Evolutionary conservation across 306 rosid genomes (phyloP), one percentile per base, ranked within the genome.

Genomic region (Castanea mollissima): DNA sequence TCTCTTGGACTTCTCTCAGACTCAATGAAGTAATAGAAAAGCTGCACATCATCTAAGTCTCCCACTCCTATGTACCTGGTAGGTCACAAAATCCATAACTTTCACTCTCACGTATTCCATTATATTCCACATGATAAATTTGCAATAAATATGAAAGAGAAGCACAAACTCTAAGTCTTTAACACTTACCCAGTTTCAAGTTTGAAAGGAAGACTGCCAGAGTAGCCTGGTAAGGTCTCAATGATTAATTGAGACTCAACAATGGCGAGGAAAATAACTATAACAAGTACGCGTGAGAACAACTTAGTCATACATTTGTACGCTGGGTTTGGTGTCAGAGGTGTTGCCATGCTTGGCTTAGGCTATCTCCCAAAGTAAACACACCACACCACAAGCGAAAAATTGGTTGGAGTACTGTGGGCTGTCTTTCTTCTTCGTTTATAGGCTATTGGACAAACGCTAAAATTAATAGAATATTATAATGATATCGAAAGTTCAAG

Each of bases 51-150:
- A 0, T 78, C 76, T 1, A n/a, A 18, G 8, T 70, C 32, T 0
- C 81, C 81, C 0, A 70, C 76, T 4, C 76, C 82, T 27, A 78
- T 56, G 12, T 78, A 78, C 35, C 82, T 85, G 20, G 0, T 2
- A 6, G 16, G 2, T 2, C 6, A 71, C 41, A 16, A 62, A 56
- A 1, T 52, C 78, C 85, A 76, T 56, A 76, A 58, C 20, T 46
- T 41, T 5, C 29, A 49, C 16, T 49, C 15, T 49, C 54, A 12
- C 16, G 11, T 62, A 71, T 75, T 75, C 7, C 32, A 32, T 16
- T 31, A 15, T 7, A 81, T 23, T 23, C 2, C 65, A 75, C 12
- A 62, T 1, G 5, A 57, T 9, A 3, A 69, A 69, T n/a, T 27
- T 32, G 58, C 23, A 68, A 1, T 75, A 18, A 44, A 41, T 71